phyloP scores from a whole-genome alignment of 2,329 filamentous ascomycete species.

The Botrytis aclada region DNA sequence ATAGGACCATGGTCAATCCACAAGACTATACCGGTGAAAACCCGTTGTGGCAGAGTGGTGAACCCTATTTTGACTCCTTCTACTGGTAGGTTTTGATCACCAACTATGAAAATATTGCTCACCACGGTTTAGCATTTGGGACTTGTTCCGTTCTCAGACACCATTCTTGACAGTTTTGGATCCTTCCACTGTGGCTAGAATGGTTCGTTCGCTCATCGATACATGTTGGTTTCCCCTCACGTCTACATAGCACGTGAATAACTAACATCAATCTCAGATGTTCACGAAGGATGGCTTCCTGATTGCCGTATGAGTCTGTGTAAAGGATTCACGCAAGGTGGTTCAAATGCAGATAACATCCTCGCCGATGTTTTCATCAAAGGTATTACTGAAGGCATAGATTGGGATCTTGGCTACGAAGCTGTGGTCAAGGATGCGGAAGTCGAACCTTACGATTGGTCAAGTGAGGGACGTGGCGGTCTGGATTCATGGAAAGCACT shows the following conservation, averaged over 20 bases:
- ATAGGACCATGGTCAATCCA: slow-evolving; percentile 66
- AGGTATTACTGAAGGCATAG: slow-evolving; percentile 58
- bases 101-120: not conserved
- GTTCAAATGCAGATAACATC: slow-evolving; percentile 70
- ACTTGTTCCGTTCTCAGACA: slow-evolving; percentile 65
- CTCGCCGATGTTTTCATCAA: slow-evolving; percentile 68
- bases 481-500: slow-evolving; percentile 68
- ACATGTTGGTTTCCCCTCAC: slow-evolving; percentile 50
- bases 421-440: slow-evolving; percentile 63
- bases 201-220: slow-evolving; percentile 70
- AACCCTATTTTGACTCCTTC: slow-evolving; percentile 73
- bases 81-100: slow-evolving; percentile 45
- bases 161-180: slow-evolving; percentile 69
- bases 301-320: slow-evolving; percentile 61
- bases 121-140: slow-evolving; percentile 55
- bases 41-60: slow-evolving; percentile 60
- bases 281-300: slow-evolving; percentile 49
- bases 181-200: slow-evolving; percentile 58
- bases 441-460: slow-evolving; percentile 61
- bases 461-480: slow-evolving; percentile 66
- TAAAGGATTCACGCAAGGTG: slow-evolving; percentile 72
- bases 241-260: not conserved
- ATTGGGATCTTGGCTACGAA: slow-evolving; percentile 68
- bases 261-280: not conserved
- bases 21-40: slow-evolving; percentile 75